Evolutionary conservation across 1,284 basidiomycete genomes (phyloP).

Genomic region (Tilletia indica): DNA sequence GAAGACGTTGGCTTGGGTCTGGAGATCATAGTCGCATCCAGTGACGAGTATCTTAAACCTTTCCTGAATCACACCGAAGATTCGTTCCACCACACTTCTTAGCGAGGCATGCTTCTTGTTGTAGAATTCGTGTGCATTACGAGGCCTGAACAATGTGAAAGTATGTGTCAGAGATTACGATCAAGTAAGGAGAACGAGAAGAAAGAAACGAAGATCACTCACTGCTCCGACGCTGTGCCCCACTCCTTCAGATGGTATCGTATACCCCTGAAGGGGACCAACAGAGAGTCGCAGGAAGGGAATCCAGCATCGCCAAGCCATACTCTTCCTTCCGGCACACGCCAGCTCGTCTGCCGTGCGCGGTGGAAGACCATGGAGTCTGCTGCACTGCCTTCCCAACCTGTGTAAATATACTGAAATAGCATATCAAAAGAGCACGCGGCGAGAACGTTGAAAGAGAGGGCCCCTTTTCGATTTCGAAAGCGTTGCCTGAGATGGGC

Average conservation of each 20-base stretch:
- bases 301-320: not conserved
- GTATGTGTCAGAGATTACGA: slow-evolving; percentile 20
- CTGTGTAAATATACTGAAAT: slow-evolving; percentile 54
- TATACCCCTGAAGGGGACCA: not conserved
- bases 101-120: not conserved
- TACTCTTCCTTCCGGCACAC: not conserved
- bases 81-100: not conserved
- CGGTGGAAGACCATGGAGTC: slow-evolving; percentile 30
- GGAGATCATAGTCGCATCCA: not conserved
- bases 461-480: slow-evolving; percentile 45
- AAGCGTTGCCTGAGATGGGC: slow-evolving; percentile 30
- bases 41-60: not conserved
- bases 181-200: too few species aligned
- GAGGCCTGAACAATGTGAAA: slow-evolving; percentile 8
- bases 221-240: not conserved
- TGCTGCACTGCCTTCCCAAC: slow-evolving; percentile 57
- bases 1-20: not conserved
- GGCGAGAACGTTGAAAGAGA: slow-evolving; percentile 53
- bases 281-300: not conserved
- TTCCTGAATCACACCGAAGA: not conserved
- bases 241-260: slow-evolving; percentile 1
- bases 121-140: slow-evolving; percentile 8
- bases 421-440: slow-evolving; percentile 47
- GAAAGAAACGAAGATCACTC: not conserved
- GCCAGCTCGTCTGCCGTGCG: not conserved